Percentiles rank a stretch among this genome's conserved stretches.
Evolutionary conservation across 345 rosid species (phyloP).

Genomic region (Crucihimalaya himalaica): DNA sequence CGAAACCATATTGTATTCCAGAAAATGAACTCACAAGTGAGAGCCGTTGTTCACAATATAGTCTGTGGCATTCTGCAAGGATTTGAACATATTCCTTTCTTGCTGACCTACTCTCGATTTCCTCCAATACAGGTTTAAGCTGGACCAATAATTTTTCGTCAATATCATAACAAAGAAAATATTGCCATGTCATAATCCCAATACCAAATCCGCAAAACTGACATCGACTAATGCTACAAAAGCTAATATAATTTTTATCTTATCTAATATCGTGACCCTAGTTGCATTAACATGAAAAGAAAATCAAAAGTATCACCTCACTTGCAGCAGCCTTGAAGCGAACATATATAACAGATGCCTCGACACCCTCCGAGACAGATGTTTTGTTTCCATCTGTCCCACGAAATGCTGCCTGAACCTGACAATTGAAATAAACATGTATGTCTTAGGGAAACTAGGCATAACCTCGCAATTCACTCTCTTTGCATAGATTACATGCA

Average conservation of each 20-base stretch:
- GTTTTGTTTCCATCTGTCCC: constrained; percentile 65
- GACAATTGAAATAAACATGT: constrained; percentile 32
- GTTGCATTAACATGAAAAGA: constrained; percentile 10
- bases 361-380: constrained; percentile 90
- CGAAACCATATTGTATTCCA: constrained; percentile 14
- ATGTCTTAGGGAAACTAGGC: constrained; percentile 27
- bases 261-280: constrained; percentile 1
- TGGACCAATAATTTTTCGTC: constrained; percentile 39
- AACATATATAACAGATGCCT: constrained; percentile 91
- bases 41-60: constrained; percentile 94
- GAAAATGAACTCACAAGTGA: constrained; percentile 62
- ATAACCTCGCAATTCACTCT: constrained; percentile 8
- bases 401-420: constrained; percentile 88
- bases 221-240: not conserved
- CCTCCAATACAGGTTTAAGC: constrained; percentile 91
- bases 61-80: constrained; percentile 87
- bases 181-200: not conserved
- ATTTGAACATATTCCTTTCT: constrained; percentile 85
- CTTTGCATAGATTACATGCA: not conserved
- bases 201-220: constrained; percentile 21
- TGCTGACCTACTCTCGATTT: constrained; percentile 89
- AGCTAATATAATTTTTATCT: not conserved
- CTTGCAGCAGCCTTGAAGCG: constrained; percentile 97
- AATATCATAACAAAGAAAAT: constrained; percentile 4
- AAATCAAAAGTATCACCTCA: constrained; percentile 55